Conservation (phyloP, 306 rosid genomes). For the Quillaja saponaria region DNA sequence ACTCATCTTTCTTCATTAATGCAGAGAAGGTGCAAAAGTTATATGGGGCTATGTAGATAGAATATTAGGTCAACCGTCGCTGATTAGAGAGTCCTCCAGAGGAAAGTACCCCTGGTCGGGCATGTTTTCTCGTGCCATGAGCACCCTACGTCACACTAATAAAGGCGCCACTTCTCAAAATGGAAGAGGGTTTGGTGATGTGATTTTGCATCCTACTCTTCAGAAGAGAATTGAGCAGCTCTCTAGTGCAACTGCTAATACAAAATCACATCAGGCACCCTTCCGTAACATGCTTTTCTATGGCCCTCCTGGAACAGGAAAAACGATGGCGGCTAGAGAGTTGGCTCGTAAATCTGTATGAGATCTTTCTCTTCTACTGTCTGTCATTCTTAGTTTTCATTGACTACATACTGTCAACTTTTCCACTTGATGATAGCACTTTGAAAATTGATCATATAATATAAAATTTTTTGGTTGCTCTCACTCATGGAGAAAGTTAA, state of each 20-base stretch:
- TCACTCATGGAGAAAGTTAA: background rate
- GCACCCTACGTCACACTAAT: constrained; percentile 38
- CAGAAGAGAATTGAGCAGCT: constrained; percentile 82
- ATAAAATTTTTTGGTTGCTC: background rate
- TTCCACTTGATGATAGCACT: constrained; percentile 1
- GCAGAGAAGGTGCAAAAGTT: constrained; percentile 98
- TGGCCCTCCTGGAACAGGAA: constrained; percentile 99
- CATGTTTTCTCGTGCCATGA: constrained; percentile 53
- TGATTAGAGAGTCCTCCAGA: constrained; percentile 91
- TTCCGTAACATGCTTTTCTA: constrained; percentile 96
- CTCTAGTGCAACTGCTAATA: constrained; percentile 88
- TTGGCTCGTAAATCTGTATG: constrained; percentile 92
- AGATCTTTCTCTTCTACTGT: constrained; percentile 18
- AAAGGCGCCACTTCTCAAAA: constrained; percentile 47
- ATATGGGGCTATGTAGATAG: constrained; percentile 98
- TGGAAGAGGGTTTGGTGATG: constrained; percentile 84
- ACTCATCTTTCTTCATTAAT: constrained; percentile 30
- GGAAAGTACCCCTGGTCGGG: constrained; percentile 99
- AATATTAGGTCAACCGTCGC: constrained; percentile 95
- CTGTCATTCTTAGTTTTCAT: constrained; percentile 20
- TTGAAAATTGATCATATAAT: constrained; percentile 3
- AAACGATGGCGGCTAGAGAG: constrained; percentile 98
- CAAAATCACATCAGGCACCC: constrained; percentile 95
- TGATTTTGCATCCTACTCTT: constrained; percentile 85
- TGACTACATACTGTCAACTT: background rate